Conservation (phyloP, 1,284 basidiomycete genomes). For the Marasmius sp. region DNA sequence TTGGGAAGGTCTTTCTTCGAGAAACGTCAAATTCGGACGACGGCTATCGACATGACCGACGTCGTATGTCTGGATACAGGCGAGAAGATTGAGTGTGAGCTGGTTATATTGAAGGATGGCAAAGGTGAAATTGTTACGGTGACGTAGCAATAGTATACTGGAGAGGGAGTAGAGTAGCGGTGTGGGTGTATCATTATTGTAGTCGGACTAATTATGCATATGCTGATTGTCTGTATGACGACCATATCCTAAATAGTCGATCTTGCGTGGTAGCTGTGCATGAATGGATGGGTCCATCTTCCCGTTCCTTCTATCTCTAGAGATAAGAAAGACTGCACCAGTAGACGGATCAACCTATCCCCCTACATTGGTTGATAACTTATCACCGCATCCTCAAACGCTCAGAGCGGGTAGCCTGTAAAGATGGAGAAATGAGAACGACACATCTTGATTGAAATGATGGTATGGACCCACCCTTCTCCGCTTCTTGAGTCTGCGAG, state of each 20-base stretch:
- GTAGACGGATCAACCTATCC: not conserved
- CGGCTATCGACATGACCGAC: conserved; percentile 84
- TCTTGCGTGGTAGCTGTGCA: not conserved
- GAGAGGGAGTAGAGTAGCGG: not conserved
- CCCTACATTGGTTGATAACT: not conserved
- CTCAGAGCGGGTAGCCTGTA: conserved; percentile 39
- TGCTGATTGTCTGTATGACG: not conserved
- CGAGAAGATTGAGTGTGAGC: conserved; percentile 90
- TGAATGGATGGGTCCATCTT: not conserved
- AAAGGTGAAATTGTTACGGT: conserved; percentile 87
- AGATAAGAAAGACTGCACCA: not conserved
- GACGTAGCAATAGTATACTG: conserved; percentile 41
- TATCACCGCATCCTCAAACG: conserved; percentile 42
- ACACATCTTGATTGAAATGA: not conserved
- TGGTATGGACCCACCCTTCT: conserved; percentile 43
- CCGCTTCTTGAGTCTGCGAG: conserved; percentile 56
- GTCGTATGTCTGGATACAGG: conserved; percentile 93
- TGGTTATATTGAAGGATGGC: conserved; percentile 87
- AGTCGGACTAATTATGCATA: not conserved
- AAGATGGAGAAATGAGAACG: conserved; percentile 10
- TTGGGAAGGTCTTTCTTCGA: conserved; percentile 95
- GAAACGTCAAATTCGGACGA: conserved; percentile 81
- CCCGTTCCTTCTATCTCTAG: not conserved
- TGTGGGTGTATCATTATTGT: not conserved
- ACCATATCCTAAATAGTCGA: not conserved